phyloP scores from a whole-genome alignment of 2,329 filamentous ascomycete species.

The Hortaea werneckii region DNA sequence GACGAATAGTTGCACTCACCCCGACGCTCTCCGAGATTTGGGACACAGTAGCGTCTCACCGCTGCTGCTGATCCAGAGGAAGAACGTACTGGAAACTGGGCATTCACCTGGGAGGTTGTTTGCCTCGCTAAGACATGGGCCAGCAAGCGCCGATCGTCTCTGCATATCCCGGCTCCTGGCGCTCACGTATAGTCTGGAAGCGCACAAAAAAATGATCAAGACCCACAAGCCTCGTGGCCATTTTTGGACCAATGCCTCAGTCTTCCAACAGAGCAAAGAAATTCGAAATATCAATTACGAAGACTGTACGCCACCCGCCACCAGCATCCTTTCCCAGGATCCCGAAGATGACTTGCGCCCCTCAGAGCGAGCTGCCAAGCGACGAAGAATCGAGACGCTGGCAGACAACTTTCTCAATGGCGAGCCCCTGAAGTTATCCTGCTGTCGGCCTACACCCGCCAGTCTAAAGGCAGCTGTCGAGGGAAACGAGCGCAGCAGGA shows the following conservation, averaged over 20 bases:
- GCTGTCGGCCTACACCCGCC: conserved; percentile 34
- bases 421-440: conserved; percentile 46
- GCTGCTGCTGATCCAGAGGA: too few species aligned
- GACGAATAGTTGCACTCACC: too few species aligned
- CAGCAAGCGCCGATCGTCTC: too few species aligned
- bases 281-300: conserved; percentile 18
- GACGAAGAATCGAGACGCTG: conserved; percentile 48
- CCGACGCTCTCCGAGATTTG: too few species aligned
- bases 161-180: too few species aligned
- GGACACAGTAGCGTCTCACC: too few species aligned
- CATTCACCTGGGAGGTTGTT: too few species aligned
- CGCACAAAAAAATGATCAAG: too few species aligned
- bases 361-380: conserved; percentile 40
- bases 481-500: conserved; percentile 46
- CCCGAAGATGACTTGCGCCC: conserved; percentile 49
- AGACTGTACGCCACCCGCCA: conserved; percentile 9
- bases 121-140: too few species aligned
- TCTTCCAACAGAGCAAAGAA: conserved; percentile 20
- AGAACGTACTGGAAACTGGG: too few species aligned
- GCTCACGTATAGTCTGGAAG: too few species aligned
- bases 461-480: conserved; percentile 27
- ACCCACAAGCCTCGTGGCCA: conserved; percentile 21
- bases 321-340: conserved; percentile 42
- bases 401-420: conserved; percentile 51
- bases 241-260: conserved; percentile 19